These are phyloP conservation scores for Escovopsis weberi DNA, from an alignment of 2,329 filamentous ascomycete genomes.

Conservation along the genomic window DNA sequence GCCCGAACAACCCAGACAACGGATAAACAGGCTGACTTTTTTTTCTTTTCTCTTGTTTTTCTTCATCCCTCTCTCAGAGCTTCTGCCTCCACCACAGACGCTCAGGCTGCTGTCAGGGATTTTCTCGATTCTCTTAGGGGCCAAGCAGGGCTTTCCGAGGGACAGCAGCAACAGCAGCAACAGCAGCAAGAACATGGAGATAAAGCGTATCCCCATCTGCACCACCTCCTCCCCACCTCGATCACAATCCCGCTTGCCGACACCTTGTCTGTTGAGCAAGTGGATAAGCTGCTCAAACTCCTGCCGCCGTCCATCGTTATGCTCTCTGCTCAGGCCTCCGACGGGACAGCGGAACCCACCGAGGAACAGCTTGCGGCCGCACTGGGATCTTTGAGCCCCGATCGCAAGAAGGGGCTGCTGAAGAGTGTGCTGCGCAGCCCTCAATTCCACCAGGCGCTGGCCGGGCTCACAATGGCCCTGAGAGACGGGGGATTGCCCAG, in stretches of 20 bases:
- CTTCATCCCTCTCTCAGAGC: constrained; percentile 32
- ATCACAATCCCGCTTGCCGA: constrained; percentile 68
- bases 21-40: constrained; percentile 19
- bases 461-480: constrained; percentile 73
- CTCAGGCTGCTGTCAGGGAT: constrained; percentile 68
- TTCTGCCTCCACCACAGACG: constrained; percentile 46
- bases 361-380: constrained; percentile 56
- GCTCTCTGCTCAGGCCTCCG: constrained; percentile 45
- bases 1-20: constrained; percentile 12
- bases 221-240: constrained; percentile 67
- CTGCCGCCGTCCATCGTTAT: constrained; percentile 69
- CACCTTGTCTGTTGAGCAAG: constrained; percentile 43
- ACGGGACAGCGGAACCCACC: constrained; percentile 49
- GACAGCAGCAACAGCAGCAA: constrained; percentile 18
- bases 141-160: constrained; percentile 26
- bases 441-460: constrained; percentile 77
- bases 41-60: no score
- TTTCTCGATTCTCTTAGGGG: constrained; percentile 72
- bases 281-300: constrained; percentile 62
- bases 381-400: constrained; percentile 54
- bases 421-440: constrained; percentile 75
- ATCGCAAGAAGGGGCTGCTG: constrained; percentile 68
- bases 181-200: constrained; percentile 22
- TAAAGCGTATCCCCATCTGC: constrained; percentile 66
- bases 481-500: constrained; percentile 82